Conservation (phyloP, 208 protist species). For the Lotmaria passim region DNA sequence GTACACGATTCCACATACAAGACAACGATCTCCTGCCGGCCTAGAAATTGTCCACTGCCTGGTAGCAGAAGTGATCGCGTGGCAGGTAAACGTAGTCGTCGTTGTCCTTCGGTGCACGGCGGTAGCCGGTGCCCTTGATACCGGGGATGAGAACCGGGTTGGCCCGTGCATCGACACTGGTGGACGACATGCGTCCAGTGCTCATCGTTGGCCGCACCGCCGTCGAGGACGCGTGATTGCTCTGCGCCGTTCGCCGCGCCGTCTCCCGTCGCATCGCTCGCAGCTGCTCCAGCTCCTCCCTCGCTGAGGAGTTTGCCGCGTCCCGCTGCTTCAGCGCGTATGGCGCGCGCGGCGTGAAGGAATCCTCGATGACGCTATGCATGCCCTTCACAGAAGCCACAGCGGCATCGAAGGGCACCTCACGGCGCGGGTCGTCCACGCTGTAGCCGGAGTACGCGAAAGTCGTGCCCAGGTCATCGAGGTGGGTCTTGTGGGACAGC, state of each 20-base stretch:
- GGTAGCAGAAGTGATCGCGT: constrained; percentile 73
- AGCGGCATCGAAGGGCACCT: constrained; percentile 51
- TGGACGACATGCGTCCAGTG: neutral
- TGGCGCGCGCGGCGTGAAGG: constrained; percentile 40
- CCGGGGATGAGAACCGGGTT: constrained; percentile 55
- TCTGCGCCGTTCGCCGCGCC: constrained; percentile 24
- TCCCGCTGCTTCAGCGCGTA: constrained; percentile 23
- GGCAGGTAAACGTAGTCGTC: constrained; percentile 76
- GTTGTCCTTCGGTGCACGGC: constrained; percentile 46
- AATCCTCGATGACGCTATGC: constrained; percentile 65
- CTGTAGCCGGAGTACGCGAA: constrained; percentile 83
- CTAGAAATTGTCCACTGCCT: constrained; percentile 57
- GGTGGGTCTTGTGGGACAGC: constrained; percentile 64
- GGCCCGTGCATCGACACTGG: neutral
- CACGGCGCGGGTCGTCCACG: constrained; percentile 61
- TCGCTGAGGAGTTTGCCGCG: constrained; percentile 1
- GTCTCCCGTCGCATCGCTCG: constrained; percentile 49
- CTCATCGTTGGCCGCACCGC: neutral
- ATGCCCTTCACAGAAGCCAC: constrained; percentile 55
- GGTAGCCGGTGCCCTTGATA: constrained; percentile 57
- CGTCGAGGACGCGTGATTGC: constrained; percentile 4
- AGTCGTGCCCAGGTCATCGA: constrained; percentile 53
- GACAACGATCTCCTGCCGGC: neutral
- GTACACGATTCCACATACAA: neutral
- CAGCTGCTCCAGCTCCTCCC: constrained; percentile 64